Conservation (phyloP, 305 asterid genomes). For the Fraxinus angustifolia region DNA sequence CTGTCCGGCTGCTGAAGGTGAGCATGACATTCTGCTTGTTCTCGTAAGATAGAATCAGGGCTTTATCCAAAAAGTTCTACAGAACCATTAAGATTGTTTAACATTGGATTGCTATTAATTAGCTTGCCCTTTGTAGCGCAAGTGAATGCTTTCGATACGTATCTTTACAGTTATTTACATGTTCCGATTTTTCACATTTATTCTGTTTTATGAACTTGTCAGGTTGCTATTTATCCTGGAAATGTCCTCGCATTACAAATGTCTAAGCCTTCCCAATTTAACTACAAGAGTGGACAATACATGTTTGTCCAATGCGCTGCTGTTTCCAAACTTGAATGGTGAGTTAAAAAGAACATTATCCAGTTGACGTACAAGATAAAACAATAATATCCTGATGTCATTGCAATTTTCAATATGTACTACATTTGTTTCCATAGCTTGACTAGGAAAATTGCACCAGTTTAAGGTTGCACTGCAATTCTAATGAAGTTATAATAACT, state of each 20-base stretch:
- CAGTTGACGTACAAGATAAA: not conserved
- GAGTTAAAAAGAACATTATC: slow-evolving; percentile 4
- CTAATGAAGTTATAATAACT: not conserved
- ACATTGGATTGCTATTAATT: not conserved
- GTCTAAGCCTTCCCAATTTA: slow-evolving; percentile 80
- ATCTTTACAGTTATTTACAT: not conserved
- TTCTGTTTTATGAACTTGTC: not conserved
- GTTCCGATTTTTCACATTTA: not conserved
- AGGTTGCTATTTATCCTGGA: slow-evolving; percentile 84
- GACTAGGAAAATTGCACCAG: not conserved
- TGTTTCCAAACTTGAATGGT: slow-evolving; percentile 92
- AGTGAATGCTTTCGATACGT: not conserved
- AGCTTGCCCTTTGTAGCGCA: not conserved
- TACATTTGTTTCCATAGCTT: not conserved
- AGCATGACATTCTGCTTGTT: not conserved
- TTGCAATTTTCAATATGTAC: not conserved
- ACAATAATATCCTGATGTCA: not conserved
- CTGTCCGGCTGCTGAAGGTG: slow-evolving; percentile 71
- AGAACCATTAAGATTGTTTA: not conserved
- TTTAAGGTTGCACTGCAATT: not conserved
- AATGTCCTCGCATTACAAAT: slow-evolving; percentile 70
- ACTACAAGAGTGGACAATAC: slow-evolving; percentile 80
- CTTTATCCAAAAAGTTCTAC: not conserved
- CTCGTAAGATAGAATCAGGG: not conserved
- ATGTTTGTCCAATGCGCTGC: slow-evolving; percentile 86